phyloP scores from a whole-genome alignment of 2,329 filamentous ascomycete species.

The Scedosporium dehoogii region DNA sequence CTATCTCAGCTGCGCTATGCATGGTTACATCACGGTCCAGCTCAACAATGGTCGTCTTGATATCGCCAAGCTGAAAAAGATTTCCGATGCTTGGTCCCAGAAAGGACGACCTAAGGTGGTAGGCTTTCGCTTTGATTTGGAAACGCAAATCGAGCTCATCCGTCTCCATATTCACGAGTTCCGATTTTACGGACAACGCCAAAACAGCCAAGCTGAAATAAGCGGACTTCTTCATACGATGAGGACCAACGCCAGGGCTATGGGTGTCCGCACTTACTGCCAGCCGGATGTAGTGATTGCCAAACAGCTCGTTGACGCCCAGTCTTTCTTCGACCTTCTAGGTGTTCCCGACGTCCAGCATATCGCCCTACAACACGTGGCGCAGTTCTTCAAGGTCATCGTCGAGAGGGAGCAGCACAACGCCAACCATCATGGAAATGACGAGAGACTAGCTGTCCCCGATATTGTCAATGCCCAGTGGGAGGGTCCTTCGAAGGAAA shows the following conservation, averaged over 20 bases:
- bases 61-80: conserved; percentile 37
- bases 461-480: conserved; percentile 3
- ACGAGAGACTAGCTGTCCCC: conserved; percentile 9
- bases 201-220: conserved; percentile 32
- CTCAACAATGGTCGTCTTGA: conserved; percentile 45
- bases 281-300: conserved; percentile 48
- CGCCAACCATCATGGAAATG: conserved; percentile 15
- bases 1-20: conserved; percentile 38
- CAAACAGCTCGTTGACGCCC: conserved; percentile 45
- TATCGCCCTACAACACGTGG: conserved; percentile 36
- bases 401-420: conserved; percentile 33
- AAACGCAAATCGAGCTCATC: conserved; percentile 49
- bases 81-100: conserved; percentile 40
- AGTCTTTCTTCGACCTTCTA: conserved; percentile 39
- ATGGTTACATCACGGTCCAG: conserved; percentile 42
- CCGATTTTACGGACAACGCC: conserved; percentile 40
- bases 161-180: conserved; percentile 40
- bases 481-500: conserved; percentile 2
- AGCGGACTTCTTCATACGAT: conserved; percentile 39
- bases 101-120: conserved; percentile 44
- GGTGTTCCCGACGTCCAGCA: conserved; percentile 33
- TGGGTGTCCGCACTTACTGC: conserved; percentile 46
- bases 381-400: conserved; percentile 43
- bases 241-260: conserved; percentile 39
- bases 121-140: conserved; percentile 49